Percentiles rank a stretch among this genome's conserved stretches.
phyloP scores from a whole-genome alignment of 78 protist species.

The Dictyostelium intermedium region DNA sequence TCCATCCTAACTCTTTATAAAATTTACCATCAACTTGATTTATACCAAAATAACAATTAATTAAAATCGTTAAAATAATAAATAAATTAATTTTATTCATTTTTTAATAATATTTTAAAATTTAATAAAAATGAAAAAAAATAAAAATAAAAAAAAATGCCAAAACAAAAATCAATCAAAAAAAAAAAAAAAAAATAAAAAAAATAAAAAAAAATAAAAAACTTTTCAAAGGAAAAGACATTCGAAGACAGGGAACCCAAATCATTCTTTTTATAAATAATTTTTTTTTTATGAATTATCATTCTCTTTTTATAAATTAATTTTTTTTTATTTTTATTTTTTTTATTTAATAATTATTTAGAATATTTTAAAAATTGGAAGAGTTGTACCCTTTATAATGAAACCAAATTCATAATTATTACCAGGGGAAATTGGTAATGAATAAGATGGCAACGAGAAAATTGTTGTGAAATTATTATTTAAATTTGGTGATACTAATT shows the following conservation, averaged over 20 bases:
- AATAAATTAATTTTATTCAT: neutral
- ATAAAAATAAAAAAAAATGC: neutral
- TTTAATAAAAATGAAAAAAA: neutral
- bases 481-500: neutral
- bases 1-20: constrained; percentile 6
- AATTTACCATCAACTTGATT: neutral
- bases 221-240: too few relatives aligned
- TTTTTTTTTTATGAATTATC: too few relatives aligned
- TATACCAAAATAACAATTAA: neutral
- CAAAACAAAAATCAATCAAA: too few relatives aligned
- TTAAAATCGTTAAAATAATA: neutral
- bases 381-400: neutral
- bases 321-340: neutral
- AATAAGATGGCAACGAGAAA: neutral
- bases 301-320: neutral
- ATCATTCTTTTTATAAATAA: too few relatives aligned
- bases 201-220: too few relatives aligned
- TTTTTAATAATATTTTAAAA: neutral
- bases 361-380: neutral
- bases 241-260: too few relatives aligned
- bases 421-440: neutral
- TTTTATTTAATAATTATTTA: neutral
- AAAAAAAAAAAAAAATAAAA: too few relatives aligned
- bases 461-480: neutral
- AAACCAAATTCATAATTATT: neutral